These are phyloP conservation scores for Ceratocystiopsis brevicomis DNA, from an alignment of 2,329 filamentous ascomycete genomes.

Conservation along the genomic window DNA sequence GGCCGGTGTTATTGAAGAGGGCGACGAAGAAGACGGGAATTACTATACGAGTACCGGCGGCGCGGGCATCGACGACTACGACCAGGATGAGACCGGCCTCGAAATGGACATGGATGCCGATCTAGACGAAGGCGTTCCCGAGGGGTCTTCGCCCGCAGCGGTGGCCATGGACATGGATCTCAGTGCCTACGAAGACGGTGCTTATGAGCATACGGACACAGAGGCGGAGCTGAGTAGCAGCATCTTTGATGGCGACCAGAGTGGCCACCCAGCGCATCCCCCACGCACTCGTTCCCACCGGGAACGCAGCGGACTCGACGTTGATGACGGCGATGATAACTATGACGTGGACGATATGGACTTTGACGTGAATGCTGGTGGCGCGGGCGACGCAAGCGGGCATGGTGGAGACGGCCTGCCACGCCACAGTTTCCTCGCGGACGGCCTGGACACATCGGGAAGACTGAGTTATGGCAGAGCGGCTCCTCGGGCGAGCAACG, in stretches of 20 bases:
- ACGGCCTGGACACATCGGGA: not conserved
- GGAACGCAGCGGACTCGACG: too few relatives aligned
- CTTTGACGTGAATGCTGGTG: not conserved
- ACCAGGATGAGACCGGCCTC: conserved; percentile 12
- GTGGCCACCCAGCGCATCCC: too few relatives aligned
- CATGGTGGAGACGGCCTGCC: conserved; percentile 1
- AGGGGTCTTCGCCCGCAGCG: conserved; percentile 28
- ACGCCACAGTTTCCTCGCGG: conserved; percentile 5
- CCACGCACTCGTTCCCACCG: too few relatives aligned
- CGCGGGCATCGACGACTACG: not conserved
- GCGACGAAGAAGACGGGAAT: not conserved
- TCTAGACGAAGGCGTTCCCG: conserved; percentile 52
- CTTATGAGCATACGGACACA: conserved; percentile 66
- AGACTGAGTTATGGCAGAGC: not conserved
- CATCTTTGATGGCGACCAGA: not conserved
- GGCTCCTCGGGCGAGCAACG: not conserved
- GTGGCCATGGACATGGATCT: conserved; percentile 2
- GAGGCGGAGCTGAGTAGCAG: conserved; percentile 40
- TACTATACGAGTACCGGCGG: not conserved
- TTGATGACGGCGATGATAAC: too few relatives aligned
- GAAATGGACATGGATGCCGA: conserved; percentile 47
- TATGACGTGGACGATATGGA: too few relatives aligned
- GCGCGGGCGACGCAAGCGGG: not conserved
- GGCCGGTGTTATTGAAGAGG: not conserved
- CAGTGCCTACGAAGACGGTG: conserved; percentile 22